Evolutionary conservation across 495 filamentous ascomycete genomes (phyloP), one percentile per base, ranked within the genome.

Genomic region (Clohesyomyces aquaticus): DNA sequence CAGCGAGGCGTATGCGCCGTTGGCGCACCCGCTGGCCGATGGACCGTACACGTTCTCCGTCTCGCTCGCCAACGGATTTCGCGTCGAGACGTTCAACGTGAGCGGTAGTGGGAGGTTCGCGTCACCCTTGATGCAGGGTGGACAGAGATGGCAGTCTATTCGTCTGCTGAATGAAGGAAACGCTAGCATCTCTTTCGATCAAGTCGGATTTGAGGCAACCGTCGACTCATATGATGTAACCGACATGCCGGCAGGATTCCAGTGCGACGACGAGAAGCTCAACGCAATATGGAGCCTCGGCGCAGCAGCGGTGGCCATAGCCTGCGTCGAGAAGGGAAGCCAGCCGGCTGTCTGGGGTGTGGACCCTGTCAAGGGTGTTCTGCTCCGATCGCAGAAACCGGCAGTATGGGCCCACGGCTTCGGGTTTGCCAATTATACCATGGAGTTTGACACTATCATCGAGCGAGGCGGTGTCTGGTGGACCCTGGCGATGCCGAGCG

Each of bases 101-200:
- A 68, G 53, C 32, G 55, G 10, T 1, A 9, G 1, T 18, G 66
- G 66, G 1, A 45, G 21, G 2, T 21, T 25, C 10, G 21, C 47
- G 14, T 66, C 62, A 12, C 47, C 41, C 32, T 49, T 68, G 18
- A 23, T 66, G 1, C 66, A 68, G 35, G 66, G 66, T 25, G 66
- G 66, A 35, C 66, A 56, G 27, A 11, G 66, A 18, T 68, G 66
- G 66, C 43, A 65, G 45, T 59, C 62, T 21, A 46, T 68, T 14
- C 63, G 63, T 19, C 62, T 68, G 22, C 63, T 68, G 12, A 68
- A 62, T 4, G n/a, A n/a, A n/a, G n/a, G n/a, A n/a, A 61, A 65
- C 41, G 47, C 8, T 2, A 35, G 29, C n/a, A 27, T 68, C 22
- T 28, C 53, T n/a, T 48, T 68, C 38, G 11, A 16, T 4, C 1